These are phyloP conservation scores for Fusarium piperis DNA, from an alignment of 2,329 filamentous ascomycete genomes.

Conservation along the genomic window DNA sequence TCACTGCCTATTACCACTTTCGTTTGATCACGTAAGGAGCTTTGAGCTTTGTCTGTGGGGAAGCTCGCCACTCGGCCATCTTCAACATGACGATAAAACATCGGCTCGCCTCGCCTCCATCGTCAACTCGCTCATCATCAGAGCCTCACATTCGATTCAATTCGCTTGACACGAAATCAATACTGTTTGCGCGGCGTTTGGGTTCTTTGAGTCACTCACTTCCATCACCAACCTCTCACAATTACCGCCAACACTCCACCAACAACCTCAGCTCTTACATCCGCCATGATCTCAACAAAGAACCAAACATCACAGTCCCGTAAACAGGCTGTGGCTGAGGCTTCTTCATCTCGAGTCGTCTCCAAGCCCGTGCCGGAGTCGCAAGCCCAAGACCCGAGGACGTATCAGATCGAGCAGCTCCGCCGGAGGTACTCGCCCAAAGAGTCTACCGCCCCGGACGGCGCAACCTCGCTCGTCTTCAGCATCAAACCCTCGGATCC, in stretches of 20 bases:
- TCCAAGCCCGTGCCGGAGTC: constrained; percentile 72
- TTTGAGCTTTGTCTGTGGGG: constrained; percentile 16
- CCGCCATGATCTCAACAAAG: constrained; percentile 53
- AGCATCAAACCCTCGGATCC: constrained; percentile 79
- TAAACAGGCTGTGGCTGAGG: constrained; percentile 58
- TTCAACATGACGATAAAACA: constrained; percentile 30
- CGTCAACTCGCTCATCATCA: background rate
- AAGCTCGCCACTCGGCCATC: constrained; percentile 23
- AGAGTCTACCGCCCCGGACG: constrained; percentile 55
- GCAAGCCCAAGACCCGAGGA: constrained; percentile 73
- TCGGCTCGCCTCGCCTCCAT: background rate
- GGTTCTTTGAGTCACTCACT: constrained; percentile 5
- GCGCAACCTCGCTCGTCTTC: constrained; percentile 69
- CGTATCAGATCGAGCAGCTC: constrained; percentile 80
- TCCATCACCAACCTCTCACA: background rate
- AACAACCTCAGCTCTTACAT: constrained; percentile 1
- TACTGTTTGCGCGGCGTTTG: constrained; percentile 21
- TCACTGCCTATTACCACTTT: constrained; percentile 17
- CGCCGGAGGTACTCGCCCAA: constrained; percentile 69
- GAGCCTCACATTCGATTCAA: background rate
- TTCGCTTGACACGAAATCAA: background rate
- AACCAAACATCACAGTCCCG: constrained; percentile 44
- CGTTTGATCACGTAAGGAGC: constrained; percentile 31
- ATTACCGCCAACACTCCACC: constrained; percentile 10
- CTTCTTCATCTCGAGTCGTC: constrained; percentile 62